Base-by-base conservation (phyloP, 2,329 filamentous ascomycete genomes). In the Claviceps maximensis region DNA sequence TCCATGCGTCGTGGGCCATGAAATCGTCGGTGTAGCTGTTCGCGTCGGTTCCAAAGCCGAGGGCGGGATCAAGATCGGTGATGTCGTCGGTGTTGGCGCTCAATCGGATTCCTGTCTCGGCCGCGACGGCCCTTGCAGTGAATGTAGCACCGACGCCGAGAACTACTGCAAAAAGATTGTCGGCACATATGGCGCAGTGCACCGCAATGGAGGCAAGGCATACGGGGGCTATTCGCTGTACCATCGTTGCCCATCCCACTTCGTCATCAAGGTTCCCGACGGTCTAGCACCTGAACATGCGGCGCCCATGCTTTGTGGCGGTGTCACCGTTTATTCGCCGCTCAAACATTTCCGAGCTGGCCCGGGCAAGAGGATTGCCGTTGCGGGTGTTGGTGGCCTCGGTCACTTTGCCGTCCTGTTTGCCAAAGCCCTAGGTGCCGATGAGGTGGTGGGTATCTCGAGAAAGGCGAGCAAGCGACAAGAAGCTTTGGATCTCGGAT, bases 341-440 rank as follows among this genome's bases (percentile, higher is more conserved):
- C 66, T 89, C 49, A 72, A 72, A 59, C 73, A 79, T 51, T 78
- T 84, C 57, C 79, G 79, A 2, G 78, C 75, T 49, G 85, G 84
- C 0, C 82, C 82, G 0, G 83, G 83, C 15, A 87, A 83, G 67
- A 74, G 66, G 25, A 80, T 88, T 2, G 84, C 79, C 1, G 77
- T 87, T 55, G 70, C 86, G 21, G 83, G 84, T 2, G 71, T 87
- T 15, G 84, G 84, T 8, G 83, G 84, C 2, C 66, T 87, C 1
- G 83, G 84, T 0, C 83, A 88, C 66, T 81, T 87, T 59, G 84
- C 79, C 4, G 68, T 88, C 10, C 66, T 85, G 42, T 86, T 81
- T 58, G 84, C 85, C 1, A 83, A 80, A 64, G 84, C 84, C 1
- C 65, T 88, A 12, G 79, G 77, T 10, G 79, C 77, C n/a, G 78